Percentiles rank a stretch among this genome's conserved stretches.
phyloP scores from a whole-genome alignment of 2,329 filamentous ascomycete species.

The Fusarium liriodendri region DNA sequence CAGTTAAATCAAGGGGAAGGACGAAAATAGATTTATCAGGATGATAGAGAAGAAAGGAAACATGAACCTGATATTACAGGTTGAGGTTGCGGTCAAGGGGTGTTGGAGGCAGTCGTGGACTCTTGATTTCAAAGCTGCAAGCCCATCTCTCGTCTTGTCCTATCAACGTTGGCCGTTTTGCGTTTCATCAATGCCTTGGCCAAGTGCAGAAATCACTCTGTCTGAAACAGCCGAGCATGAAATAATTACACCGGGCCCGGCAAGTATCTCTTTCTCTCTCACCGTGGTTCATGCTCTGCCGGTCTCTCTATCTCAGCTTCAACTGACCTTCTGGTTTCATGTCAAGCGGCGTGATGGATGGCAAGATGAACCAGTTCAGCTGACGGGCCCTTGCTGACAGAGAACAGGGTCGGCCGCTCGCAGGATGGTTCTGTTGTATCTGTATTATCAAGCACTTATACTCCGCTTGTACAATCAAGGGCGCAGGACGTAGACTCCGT shows the following conservation, averaged over 20 bases:
- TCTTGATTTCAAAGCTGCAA: neutral
- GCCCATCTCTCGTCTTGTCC: neutral
- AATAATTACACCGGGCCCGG: conserved; percentile 6
- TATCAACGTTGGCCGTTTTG: conserved; percentile 38
- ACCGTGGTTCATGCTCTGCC: neutral
- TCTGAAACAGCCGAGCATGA: conserved; percentile 41
- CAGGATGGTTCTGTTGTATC: conserved; percentile 6
- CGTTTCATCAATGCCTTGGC: conserved; percentile 40
- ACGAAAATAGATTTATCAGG: conserved; percentile 13
- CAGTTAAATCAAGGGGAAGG: neutral
- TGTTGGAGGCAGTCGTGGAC: neutral
- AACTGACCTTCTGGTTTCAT: neutral
- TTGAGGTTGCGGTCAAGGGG: conserved; percentile 5
- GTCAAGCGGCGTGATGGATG: neutral
- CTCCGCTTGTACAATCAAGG: neutral
- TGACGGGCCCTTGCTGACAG: conserved; percentile 8
- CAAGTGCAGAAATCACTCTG: conserved; percentile 29
- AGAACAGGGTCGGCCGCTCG: conserved; percentile 29
- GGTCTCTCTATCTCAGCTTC: neutral
- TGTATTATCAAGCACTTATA: conserved; percentile 15
- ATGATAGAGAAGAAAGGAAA: neutral
- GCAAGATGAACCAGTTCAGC: neutral
- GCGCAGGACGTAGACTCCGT: neutral
- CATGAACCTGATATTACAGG: conserved; percentile 1
- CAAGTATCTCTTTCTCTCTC: conserved; percentile 28